phyloP scores from a whole-genome alignment of 208 protist genomes.

The Crithidia mellificae region DNA sequence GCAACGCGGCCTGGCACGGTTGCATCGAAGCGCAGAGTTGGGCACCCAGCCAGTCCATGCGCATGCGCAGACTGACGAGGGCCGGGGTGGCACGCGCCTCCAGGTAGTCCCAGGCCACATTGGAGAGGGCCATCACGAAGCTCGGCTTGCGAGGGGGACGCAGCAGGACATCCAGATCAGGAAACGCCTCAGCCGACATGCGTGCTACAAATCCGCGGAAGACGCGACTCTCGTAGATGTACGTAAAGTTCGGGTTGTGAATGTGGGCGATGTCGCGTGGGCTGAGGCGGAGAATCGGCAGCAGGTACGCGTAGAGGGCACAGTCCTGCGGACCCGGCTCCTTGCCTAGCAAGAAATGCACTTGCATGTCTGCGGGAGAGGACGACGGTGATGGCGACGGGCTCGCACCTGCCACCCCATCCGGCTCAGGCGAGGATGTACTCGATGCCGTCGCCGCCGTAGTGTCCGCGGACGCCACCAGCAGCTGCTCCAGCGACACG shows the following conservation, averaged over 20 bases:
- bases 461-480: constrained; percentile 27
- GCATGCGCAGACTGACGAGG: not conserved
- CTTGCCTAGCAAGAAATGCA: constrained; percentile 39
- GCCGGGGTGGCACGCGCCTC: constrained; percentile 6
- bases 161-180: constrained; percentile 49
- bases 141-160: constrained; percentile 14
- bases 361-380: not conserved
- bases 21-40: not conserved
- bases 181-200: constrained; percentile 40
- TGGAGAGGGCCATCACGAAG: constrained; percentile 9
- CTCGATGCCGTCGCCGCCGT: too few relatives aligned
- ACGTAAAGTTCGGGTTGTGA: constrained; percentile 42
- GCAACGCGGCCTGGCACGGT: not conserved
- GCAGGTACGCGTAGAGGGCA: constrained; percentile 54
- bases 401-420: too few relatives aligned
- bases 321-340: constrained; percentile 50
- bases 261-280: constrained; percentile 29
- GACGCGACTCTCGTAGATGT: constrained; percentile 36
- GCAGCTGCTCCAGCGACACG: constrained; percentile 42
- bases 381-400: too few relatives aligned
- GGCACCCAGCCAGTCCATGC: not conserved
- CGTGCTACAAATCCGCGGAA: constrained; percentile 34
- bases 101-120: constrained; percentile 1
- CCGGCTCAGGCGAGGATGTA: too few relatives aligned
- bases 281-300: constrained; percentile 46